Evolutionary conservation across 352 stramenopile genomes (phyloP), one percentile per base, ranked within the genome.

Genomic region (Globisporangium echinulatum): DNA sequence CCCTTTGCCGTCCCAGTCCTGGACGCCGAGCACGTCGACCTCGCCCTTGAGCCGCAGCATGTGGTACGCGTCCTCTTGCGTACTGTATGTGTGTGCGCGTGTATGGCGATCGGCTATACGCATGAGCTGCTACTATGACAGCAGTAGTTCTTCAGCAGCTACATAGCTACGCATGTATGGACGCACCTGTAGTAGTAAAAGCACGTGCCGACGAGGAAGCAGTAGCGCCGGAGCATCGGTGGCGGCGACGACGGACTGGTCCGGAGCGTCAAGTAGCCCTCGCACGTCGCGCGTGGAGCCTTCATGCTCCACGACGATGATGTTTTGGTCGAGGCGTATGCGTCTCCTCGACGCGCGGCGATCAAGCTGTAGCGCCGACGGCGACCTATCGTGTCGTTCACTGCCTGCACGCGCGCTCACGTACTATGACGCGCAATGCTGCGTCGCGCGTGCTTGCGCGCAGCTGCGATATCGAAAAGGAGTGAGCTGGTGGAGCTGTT

Each of bases 1-100:
- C 61, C 85, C 88, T 66, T 96, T 94, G 59, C 88, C 88, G 59
- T 97, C 88, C 88, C 88, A 97, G 58, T 96, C 85, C 66, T 95
- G 87, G 15, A 94, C 88, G 15, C 87, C 88, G 17, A 97, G 64
- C 38, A 96, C 85, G 63, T 96, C 85, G 25, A 94, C 87, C 55
- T 94, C 81, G 53, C 84, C 81, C 62, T 94, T 93, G 48, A 94
- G 70, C 7, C 82, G 80, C 59, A 95, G 75, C 80, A 94, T 91
- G 60, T 92, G 82, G 63, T 94, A 92, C 64, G 88, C 88, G 61
- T 96, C 88, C 54, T 96, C 88, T 61, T 96, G 84, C n/a, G 84
- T 94, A 55, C 85, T 89, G 52, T 10, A 7, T 11, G 5, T 3
- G 6, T 6, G 5, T 6, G n/a, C 11, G 11, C 43, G 11, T 17